A percentile compares a stretch with the other conserved stretches of the same genome.
These are phyloP conservation scores for Chlorella vulgaris DNA, from an alignment of 139 green algal genomes.

Conservation along the genomic window DNA sequence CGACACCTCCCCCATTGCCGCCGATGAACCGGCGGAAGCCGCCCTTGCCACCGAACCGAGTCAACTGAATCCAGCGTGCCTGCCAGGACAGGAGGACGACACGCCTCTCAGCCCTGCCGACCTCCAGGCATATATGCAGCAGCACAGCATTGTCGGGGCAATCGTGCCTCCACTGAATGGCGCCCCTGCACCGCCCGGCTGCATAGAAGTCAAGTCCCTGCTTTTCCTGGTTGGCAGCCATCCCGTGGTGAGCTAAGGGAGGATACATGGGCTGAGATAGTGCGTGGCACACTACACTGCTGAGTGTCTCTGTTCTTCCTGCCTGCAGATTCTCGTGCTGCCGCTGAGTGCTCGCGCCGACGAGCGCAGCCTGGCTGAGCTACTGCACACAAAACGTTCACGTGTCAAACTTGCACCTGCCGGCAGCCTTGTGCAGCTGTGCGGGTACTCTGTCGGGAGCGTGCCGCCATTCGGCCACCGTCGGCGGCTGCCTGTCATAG, in stretches of 20 bases:
- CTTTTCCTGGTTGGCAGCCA: slow-evolving; percentile 6
- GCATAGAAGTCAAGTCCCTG: slow-evolving; percentile 22
- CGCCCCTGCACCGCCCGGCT: background rate
- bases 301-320: background rate
- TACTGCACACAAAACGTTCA: slow-evolving; percentile 9
- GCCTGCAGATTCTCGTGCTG: slow-evolving; percentile 22
- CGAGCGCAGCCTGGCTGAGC: background rate
- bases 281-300: background rate
- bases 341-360: background rate
- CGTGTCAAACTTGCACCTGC: slow-evolving; percentile 1
- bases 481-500: slow-evolving; percentile 12
- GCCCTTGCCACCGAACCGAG: background rate
- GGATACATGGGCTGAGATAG: background rate
- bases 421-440: slow-evolving; percentile 22
- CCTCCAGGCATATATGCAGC: background rate
- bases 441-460: slow-evolving; percentile 25
- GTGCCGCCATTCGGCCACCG: slow-evolving; percentile 41
- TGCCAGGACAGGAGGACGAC: background rate
- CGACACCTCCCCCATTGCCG: too few species aligned
- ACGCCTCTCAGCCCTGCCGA: background rate
- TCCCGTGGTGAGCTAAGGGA: background rate
- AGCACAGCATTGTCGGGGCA: background rate
- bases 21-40: background rate
- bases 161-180: slow-evolving; percentile 6
- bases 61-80: background rate